Conservation (phyloP, 345 rosid species). For the Hibiscus syriacus region DNA sequence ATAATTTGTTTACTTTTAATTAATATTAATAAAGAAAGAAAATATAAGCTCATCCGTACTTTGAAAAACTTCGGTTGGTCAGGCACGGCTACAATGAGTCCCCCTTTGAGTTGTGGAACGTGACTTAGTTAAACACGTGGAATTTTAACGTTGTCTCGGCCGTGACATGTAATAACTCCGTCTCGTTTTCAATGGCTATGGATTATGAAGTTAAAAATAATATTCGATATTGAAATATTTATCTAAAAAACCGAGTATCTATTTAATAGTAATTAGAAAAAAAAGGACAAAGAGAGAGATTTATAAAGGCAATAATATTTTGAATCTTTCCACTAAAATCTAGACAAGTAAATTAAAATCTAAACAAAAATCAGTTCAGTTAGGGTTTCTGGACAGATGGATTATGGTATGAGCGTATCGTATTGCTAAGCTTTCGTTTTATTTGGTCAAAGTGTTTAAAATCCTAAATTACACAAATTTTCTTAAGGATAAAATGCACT, state of each 20-base stretch:
- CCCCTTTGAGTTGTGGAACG: not conserved
- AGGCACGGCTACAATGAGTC: constrained; percentile 1
- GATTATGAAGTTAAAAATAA: too few relatives aligned
- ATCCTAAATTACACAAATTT: not conserved
- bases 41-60: not conserved
- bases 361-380: not conserved
- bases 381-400: not conserved
- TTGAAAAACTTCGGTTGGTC: not conserved
- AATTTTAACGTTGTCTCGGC: too few relatives aligned
- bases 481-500: not conserved
- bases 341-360: not conserved
- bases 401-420: not conserved
- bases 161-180: too few relatives aligned
- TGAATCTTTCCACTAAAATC: not conserved
- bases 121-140: constrained; percentile 12
- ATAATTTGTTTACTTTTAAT: not conserved
- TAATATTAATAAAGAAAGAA: not conserved
- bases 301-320: not conserved
- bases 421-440: not conserved
- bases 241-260: too few relatives aligned
- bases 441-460: not conserved
- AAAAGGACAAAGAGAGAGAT: not conserved
- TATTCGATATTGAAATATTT: too few relatives aligned
- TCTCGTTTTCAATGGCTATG: too few relatives aligned
- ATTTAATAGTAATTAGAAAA: too few relatives aligned